Percentiles rank a stretch among this genome's conserved stretches.
These are phyloP conservation scores for Moricandia arvensis DNA, from an alignment of 345 rosid species.

Conservation along the genomic window DNA sequence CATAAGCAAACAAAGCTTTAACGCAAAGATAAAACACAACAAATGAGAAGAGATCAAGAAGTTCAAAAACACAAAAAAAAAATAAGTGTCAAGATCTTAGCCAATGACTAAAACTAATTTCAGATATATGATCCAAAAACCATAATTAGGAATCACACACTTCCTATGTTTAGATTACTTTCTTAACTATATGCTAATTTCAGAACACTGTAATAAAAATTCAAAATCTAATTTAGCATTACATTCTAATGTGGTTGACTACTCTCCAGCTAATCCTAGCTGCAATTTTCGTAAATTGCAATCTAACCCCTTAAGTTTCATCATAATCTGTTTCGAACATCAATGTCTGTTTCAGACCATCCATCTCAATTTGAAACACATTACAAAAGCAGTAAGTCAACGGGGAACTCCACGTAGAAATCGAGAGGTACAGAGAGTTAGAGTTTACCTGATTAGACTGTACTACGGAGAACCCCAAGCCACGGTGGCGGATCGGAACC, in stretches of 20 bases:
- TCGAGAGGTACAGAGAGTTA: neutral
- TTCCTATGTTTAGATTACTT: slow-evolving; percentile 4
- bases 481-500: slow-evolving; percentile 23
- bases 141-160: too few relatives aligned
- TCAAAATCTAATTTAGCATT: neutral
- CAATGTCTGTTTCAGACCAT: too few relatives aligned
- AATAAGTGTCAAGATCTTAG: too few relatives aligned
- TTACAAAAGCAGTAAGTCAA: slow-evolving; percentile 19
- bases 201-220: neutral
- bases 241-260: neutral
- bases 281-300: neutral
- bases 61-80: too few relatives aligned
- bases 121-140: too few relatives aligned
- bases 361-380: neutral
- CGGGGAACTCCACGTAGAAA: neutral
- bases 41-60: too few relatives aligned
- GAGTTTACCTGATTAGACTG: slow-evolving; percentile 35
- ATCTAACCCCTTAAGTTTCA: slow-evolving; percentile 18
- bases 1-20: slow-evolving; percentile 8
- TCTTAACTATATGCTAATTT: slow-evolving; percentile 3
- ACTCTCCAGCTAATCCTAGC: neutral
- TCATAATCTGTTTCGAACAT: neutral
- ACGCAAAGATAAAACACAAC: too few relatives aligned
- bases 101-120: too few relatives aligned
- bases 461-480: slow-evolving; percentile 23